These are phyloP conservation scores for Hibiscus mutabilis DNA, from an alignment of 345 rosid genomes.

Conservation along the genomic window DNA sequence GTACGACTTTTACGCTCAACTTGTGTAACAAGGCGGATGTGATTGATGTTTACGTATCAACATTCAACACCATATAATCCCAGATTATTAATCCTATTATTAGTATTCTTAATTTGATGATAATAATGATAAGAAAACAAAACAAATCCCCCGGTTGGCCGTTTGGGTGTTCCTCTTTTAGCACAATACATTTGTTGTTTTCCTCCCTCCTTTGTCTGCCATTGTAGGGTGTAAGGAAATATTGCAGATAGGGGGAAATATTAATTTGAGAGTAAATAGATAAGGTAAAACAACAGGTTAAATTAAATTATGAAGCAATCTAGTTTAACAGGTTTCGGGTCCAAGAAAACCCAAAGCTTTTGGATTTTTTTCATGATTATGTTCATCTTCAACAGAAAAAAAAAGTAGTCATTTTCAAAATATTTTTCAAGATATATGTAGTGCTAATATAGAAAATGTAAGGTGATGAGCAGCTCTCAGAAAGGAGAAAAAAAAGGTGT, in stretches of 20 bases:
- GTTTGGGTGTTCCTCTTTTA: neutral
- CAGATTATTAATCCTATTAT: neutral
- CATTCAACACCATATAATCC: neutral
- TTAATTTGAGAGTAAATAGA: no score
- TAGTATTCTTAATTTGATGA: neutral
- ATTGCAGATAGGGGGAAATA: neutral
- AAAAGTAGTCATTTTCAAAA: neutral
- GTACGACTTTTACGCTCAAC: neutral
- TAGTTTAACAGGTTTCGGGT: constrained; percentile 10
- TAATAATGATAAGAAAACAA: neutral
- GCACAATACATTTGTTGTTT: neutral
- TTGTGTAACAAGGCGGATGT: neutral
- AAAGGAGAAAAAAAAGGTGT: constrained; percentile 3
- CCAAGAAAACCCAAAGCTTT: neutral
- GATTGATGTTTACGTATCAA: constrained; percentile 1
- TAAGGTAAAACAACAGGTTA: no score
- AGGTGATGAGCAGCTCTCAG: constrained; percentile 14
- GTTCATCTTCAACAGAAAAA: neutral
- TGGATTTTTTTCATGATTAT: neutral
- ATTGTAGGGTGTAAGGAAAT: neutral
- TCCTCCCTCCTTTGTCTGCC: neutral
- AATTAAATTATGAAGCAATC: constrained; percentile 11
- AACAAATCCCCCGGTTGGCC: no score
- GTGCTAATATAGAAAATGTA: constrained; percentile 9
- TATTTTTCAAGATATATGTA: neutral